These are phyloP conservation scores for Pythium graminicola DNA, from an alignment of 352 stramenopile genomes.

Conservation along the genomic window DNA sequence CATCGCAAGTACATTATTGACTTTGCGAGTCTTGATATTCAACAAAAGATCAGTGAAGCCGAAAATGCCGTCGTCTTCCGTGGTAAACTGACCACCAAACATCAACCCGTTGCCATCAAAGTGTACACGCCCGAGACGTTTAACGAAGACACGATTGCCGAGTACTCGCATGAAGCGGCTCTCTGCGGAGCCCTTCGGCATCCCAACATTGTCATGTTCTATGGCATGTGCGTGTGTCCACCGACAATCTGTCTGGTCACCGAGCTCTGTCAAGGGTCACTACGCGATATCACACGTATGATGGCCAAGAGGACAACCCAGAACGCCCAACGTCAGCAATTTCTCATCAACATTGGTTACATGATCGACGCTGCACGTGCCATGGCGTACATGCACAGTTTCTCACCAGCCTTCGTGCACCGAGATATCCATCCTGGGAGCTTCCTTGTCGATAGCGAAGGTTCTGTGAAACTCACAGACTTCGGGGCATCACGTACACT, in stretches of 20 bases:
- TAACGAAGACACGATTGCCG: slow-evolving; percentile 32
- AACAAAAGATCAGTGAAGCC: slow-evolving; percentile 33
- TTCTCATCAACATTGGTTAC: slow-evolving; percentile 32
- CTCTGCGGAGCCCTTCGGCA: slow-evolving; percentile 37
- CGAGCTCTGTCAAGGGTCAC: slow-evolving; percentile 43
- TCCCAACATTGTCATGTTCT: slow-evolving; percentile 41
- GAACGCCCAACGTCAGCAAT: slow-evolving; percentile 21
- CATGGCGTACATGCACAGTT: slow-evolving; percentile 44
- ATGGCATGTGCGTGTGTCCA: slow-evolving; percentile 48
- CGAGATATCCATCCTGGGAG: slow-evolving; percentile 54
- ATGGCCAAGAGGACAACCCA: slow-evolving; percentile 10
- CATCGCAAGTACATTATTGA: slow-evolving; percentile 48
- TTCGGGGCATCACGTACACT: slow-evolving; percentile 44
- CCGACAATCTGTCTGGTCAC: slow-evolving; percentile 48
- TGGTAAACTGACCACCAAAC: slow-evolving; percentile 29
- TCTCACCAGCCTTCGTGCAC: slow-evolving; percentile 44
- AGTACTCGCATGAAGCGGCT: slow-evolving; percentile 41
- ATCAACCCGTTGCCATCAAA: slow-evolving; percentile 41
- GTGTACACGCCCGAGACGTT: slow-evolving; percentile 54
- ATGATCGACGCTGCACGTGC: slow-evolving; percentile 41
- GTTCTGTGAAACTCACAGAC: slow-evolving; percentile 46
- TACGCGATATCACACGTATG: slow-evolving; percentile 22
- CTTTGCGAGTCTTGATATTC: slow-evolving; percentile 42
- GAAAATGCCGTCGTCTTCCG: slow-evolving; percentile 40
- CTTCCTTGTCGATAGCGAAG: slow-evolving; percentile 41